These are phyloP conservation scores for Dacryopinax primogenitus DNA, from an alignment of 768 basidiomycete genomes.

Conservation along the genomic window DNA sequence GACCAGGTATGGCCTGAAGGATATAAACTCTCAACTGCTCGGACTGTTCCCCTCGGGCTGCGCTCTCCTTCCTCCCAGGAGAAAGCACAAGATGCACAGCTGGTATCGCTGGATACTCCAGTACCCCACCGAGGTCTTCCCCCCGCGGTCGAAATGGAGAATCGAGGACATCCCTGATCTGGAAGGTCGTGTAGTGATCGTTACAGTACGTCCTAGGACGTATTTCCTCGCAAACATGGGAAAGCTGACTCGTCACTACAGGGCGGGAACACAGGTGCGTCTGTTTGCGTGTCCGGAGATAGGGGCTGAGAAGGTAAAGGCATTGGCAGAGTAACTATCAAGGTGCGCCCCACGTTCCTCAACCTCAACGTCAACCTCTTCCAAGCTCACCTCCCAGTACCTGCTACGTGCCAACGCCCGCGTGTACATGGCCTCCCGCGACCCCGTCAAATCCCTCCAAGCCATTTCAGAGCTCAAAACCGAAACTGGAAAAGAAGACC, in stretches of 20 bases:
- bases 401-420: constrained; percentile 48
- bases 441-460: constrained; percentile 29
- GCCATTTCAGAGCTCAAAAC: constrained; percentile 44
- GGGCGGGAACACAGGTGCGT: constrained; percentile 1
- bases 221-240: no score
- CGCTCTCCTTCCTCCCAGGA: no score
- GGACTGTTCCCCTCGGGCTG: no score
- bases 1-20: no score
- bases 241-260: no score
- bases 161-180: constrained; percentile 19
- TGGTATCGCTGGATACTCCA: background rate
- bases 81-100: no score
- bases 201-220: constrained; percentile 2
- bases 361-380: background rate
- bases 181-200: constrained; percentile 16
- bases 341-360: background rate
- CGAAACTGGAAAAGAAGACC: constrained; percentile 33
- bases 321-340: background rate
- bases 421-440: constrained; percentile 43
- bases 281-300: background rate
- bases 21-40: no score
- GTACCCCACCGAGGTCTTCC: constrained; percentile 10
- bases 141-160: constrained; percentile 15
- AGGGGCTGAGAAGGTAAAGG: background rate
- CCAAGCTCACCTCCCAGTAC: background rate